Evolutionary conservation across 108 stramenopile species (phyloP).

Genomic region (Fistulifera solaris): DNA sequence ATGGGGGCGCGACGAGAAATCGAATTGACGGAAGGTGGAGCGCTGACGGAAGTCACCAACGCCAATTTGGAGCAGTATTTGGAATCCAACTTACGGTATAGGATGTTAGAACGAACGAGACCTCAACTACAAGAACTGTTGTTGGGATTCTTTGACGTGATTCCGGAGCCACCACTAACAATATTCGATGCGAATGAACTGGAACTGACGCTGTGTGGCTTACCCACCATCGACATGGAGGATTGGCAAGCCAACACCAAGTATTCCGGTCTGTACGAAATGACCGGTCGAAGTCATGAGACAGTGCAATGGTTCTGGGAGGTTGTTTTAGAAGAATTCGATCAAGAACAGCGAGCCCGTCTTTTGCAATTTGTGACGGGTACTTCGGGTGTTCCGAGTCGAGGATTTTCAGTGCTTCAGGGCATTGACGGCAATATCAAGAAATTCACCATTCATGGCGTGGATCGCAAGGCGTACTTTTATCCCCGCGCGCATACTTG

Average conservation of each 20-base stretch:
- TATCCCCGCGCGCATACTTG: slow-evolving; percentile 95
- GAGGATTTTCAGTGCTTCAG: slow-evolving; percentile 91
- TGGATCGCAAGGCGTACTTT: slow-evolving; percentile 37
- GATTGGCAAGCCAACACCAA: slow-evolving; percentile 87
- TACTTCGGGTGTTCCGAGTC: slow-evolving; percentile 87
- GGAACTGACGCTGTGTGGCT: slow-evolving; percentile 94
- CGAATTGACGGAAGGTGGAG: slow-evolving; percentile 83
- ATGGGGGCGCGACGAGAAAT: slow-evolving; percentile 74
- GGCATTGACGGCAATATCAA: slow-evolving; percentile 91
- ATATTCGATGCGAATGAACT: slow-evolving; percentile 96
- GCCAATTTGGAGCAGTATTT: slow-evolving; percentile 91
- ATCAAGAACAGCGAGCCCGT: slow-evolving; percentile 87
- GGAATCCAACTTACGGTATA: slow-evolving; percentile 82
- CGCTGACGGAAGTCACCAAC: slow-evolving; percentile 81
- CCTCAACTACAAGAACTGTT: slow-evolving; percentile 82
- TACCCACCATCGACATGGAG: slow-evolving; percentile 90
- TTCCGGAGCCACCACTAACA: slow-evolving; percentile 89
- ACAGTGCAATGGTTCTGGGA: slow-evolving; percentile 95
- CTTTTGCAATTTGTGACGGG: slow-evolving; percentile 96
- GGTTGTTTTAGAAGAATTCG: slow-evolving; percentile 76
- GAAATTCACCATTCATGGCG: slow-evolving; percentile 90
- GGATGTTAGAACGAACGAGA: slow-evolving; percentile 78
- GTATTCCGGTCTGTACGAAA: slow-evolving; percentile 74
- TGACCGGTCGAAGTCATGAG: slow-evolving; percentile 36
- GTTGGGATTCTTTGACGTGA: slow-evolving; percentile 92